Evolutionary conservation across 345 rosid species (phyloP).

Genomic region (Citrus inodora): DNA sequence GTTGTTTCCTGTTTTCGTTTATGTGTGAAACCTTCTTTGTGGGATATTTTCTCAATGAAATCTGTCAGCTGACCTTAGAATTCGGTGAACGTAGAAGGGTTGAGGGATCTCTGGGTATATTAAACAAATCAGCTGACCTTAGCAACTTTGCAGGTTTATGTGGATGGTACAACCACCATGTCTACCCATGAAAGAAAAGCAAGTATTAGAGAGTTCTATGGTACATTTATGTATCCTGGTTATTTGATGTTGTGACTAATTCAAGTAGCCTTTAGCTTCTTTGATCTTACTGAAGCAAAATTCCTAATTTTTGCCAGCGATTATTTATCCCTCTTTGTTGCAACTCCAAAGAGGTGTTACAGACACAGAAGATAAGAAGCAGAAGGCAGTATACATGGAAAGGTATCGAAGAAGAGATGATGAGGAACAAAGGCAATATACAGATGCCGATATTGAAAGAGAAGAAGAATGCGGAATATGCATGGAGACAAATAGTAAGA

Average conservation of each 20-base stretch:
- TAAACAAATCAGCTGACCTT: neutral
- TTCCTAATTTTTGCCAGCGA: conserved; percentile 34
- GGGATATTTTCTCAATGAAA: neutral
- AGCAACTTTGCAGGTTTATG: conserved; percentile 47
- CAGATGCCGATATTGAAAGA: conserved; percentile 48
- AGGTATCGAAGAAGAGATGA: conserved; percentile 55
- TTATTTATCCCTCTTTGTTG: conserved; percentile 59
- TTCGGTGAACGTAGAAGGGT: neutral
- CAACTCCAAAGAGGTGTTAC: conserved; percentile 59
- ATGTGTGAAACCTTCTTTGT: neutral
- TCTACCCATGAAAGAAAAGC: conserved; percentile 59
- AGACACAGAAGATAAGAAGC: conserved; percentile 58
- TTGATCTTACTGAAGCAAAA: conserved; percentile 7
- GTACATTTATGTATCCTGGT: conserved; percentile 20
- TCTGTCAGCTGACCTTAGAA: neutral
- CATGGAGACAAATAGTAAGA: conserved; percentile 59
- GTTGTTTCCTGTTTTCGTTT: conserved; percentile 16
- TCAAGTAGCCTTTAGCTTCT: neutral
- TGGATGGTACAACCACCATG: conserved; percentile 68
- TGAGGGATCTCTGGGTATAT: neutral
- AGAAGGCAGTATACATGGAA: conserved; percentile 51
- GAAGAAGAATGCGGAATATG: conserved; percentile 78
- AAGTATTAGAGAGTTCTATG: conserved; percentile 63
- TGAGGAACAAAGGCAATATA: conserved; percentile 22
- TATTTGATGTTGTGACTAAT: neutral